Evolutionary conservation across 2,329 filamentous ascomycete species (phyloP).

Genomic region (Dichotomopilus funicola): DNA sequence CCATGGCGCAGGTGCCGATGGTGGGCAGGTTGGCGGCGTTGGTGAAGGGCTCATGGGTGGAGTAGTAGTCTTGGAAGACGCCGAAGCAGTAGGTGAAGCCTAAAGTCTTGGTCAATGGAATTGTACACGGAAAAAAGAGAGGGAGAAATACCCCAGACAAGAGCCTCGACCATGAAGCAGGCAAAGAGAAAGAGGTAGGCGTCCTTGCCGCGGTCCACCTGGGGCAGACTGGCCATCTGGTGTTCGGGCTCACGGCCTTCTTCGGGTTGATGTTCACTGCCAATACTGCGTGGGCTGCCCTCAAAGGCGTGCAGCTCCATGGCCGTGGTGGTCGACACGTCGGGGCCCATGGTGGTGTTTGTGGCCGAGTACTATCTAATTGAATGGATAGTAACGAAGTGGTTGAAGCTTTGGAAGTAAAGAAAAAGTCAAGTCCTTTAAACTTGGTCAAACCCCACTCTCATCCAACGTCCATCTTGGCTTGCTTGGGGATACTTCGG

Average conservation of each 20-base stretch:
- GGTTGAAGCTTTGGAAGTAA: too few relatives aligned
- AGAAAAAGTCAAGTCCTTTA: too few relatives aligned
- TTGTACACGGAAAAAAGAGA: background rate
- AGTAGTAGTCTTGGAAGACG: conserved; percentile 66
- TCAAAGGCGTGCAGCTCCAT: conserved; percentile 6
- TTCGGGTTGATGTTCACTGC: conserved; percentile 2
- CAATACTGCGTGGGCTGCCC: background rate
- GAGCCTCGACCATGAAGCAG: conserved; percentile 45
- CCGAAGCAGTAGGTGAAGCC: conserved; percentile 64
- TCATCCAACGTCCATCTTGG: too few relatives aligned
- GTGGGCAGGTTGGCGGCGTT: conserved; percentile 49
- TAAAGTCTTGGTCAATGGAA: conserved; percentile 25
- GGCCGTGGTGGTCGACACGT: background rate
- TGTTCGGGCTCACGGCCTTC: conserved; percentile 11
- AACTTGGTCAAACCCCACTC: too few relatives aligned
- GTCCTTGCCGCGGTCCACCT: conserved; percentile 33
- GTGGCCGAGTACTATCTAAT: background rate
- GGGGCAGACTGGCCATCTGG: conserved; percentile 28
- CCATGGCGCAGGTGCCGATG: conserved; percentile 59
- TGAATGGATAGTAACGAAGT: too few relatives aligned
- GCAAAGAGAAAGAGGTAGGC: conserved; percentile 42
- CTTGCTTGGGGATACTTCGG: too few relatives aligned
- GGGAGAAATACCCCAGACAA: conserved; percentile 42
- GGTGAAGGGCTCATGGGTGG: conserved; percentile 50
- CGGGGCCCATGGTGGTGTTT: background rate